Percentiles rank a stretch among this genome's conserved stretches.
Conservation (phyloP, 108 stramenopile species). For the Poteriospumella lacustris region DNA sequence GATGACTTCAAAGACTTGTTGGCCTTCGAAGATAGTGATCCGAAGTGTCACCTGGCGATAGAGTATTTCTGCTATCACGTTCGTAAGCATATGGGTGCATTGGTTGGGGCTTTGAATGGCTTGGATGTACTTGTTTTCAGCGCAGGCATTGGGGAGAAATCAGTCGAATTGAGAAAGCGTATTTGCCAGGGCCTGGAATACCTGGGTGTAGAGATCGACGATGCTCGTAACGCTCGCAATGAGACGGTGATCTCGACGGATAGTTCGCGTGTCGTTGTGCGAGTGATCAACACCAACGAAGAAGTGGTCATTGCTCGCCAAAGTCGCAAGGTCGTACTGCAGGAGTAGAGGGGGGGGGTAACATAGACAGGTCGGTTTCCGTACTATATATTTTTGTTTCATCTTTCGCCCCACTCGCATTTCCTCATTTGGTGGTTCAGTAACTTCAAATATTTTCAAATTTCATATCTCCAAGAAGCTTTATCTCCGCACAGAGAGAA, state of each 20-base stretch:
- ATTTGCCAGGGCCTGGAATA: background rate
- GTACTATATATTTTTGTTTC: no score
- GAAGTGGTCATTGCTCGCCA: background rate
- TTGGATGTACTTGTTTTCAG: constrained; percentile 58
- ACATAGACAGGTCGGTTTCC: no score
- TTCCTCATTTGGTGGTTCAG: no score
- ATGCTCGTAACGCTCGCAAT: no score
- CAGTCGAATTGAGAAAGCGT: background rate
- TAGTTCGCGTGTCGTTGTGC: no score
- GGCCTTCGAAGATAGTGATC: constrained; percentile 27
- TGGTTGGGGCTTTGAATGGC: constrained; percentile 42
- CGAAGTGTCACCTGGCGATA: constrained; percentile 46
- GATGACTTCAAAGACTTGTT: constrained; percentile 44
- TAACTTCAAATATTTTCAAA: no score
- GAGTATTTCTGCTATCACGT: constrained; percentile 52
- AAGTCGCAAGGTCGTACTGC: background rate
- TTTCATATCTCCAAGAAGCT: no score
- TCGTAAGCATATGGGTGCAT: constrained; percentile 42
- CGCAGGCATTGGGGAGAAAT: constrained; percentile 56
- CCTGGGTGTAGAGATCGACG: constrained; percentile 3
- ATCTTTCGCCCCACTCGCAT: no score
- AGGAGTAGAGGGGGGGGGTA: no score
- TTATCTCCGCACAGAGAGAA: no score
- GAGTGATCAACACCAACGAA: no score
- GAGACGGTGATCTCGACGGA: no score